Percentiles rank a stretch among this genome's conserved stretches.
Conservation (phyloP, 2,329 filamentous ascomycete genomes). For the Penicillium occitanis region DNA sequence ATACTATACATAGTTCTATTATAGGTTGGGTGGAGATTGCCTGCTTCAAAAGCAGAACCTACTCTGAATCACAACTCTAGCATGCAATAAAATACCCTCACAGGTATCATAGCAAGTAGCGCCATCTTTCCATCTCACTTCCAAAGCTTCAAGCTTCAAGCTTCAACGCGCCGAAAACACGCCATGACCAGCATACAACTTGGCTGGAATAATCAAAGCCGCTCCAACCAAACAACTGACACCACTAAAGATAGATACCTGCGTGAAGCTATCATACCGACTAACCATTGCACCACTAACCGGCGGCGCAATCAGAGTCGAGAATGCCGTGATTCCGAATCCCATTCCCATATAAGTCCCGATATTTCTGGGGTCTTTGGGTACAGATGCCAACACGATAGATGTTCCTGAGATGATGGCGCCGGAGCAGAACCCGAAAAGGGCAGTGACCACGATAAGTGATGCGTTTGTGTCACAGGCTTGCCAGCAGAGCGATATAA, state of each 20-base stretch:
- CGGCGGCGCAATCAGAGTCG: constrained; percentile 51
- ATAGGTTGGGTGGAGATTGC: background rate
- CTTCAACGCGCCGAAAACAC: constrained; percentile 1
- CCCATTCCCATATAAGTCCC: constrained; percentile 27
- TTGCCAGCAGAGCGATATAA: constrained; percentile 35
- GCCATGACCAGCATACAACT: constrained; percentile 14
- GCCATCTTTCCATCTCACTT: background rate
- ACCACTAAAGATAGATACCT: constrained; percentile 37
- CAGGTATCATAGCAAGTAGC: background rate
- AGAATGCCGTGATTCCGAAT: constrained; percentile 41
- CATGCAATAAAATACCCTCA: background rate
- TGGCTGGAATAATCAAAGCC: constrained; percentile 5
- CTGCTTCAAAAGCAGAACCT: background rate
- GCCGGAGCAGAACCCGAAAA: constrained; percentile 38
- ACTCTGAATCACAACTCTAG: background rate
- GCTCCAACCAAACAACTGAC: constrained; percentile 31
- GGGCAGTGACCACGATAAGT: constrained; percentile 32
- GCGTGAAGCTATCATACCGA: constrained; percentile 40
- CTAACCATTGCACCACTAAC: constrained; percentile 48
- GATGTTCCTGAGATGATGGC: constrained; percentile 31
- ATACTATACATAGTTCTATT: background rate
- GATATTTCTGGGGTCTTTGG: constrained; percentile 23
- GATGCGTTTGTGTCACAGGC: constrained; percentile 26
- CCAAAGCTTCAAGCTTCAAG: background rate
- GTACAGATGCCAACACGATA: constrained; percentile 20